A percentile compares a stretch with the other conserved stretches of the same genome.
phyloP scores from a whole-genome alignment of 2,329 filamentous ascomycete genomes.

The Talaromyces sp. region DNA sequence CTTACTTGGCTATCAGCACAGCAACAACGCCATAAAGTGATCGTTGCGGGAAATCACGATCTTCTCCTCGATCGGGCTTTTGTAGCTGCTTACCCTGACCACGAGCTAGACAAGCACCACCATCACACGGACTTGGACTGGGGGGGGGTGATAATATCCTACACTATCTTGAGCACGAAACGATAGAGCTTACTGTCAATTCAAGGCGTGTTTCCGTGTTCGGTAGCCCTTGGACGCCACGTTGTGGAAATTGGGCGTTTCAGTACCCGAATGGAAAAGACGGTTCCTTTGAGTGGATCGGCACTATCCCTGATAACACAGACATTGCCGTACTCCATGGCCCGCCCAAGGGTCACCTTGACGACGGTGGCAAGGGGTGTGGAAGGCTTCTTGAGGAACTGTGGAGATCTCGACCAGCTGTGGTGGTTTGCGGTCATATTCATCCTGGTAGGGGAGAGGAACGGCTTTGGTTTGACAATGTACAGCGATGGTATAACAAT shows the following conservation, averaged over 20 bases:
- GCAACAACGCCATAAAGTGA: constrained; percentile 39
- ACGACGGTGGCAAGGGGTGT: constrained; percentile 1
- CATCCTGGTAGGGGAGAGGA: neutral
- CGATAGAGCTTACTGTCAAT: neutral
- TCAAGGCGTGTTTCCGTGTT: constrained; percentile 13
- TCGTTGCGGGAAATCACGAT: constrained; percentile 46
- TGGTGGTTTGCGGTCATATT: constrained; percentile 1
- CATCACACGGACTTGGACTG: constrained; percentile 14
- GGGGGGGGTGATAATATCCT: constrained; percentile 7
- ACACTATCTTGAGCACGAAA: neutral
- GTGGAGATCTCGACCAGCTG: neutral
- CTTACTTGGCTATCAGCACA: constrained; percentile 39
- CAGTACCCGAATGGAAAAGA: constrained; percentile 16
- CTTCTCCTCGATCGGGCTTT: constrained; percentile 17
- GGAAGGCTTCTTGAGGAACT: neutral
- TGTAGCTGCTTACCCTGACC: constrained; percentile 9
- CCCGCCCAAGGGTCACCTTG: constrained; percentile 11
- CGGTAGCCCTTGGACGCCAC: constrained; percentile 16
- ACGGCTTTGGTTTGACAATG: constrained; percentile 1
- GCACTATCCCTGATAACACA: constrained; percentile 13
- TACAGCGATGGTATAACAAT: neutral
- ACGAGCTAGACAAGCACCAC: constrained; percentile 4
- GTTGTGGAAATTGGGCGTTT: constrained; percentile 18
- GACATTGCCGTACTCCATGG: constrained; percentile 20
- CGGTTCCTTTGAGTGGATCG: constrained; percentile 12